phyloP scores from a whole-genome alignment of 192 early-diverging fungal genomes.

The Backusella luteola region DNA sequence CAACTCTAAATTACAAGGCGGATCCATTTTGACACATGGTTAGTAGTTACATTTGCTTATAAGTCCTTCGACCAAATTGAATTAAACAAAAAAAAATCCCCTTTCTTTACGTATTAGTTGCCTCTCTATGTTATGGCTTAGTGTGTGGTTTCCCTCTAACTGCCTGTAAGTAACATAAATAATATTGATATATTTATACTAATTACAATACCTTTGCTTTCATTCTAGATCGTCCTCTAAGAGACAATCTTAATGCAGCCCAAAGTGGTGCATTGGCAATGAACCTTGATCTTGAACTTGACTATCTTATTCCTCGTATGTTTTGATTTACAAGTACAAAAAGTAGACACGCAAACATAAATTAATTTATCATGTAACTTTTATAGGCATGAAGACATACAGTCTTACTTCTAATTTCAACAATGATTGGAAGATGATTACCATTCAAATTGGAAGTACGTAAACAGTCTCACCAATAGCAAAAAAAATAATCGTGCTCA shows the following conservation, averaged over 20 bases:
- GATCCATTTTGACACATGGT: constrained; percentile 38
- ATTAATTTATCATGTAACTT: background rate
- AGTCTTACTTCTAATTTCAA: background rate
- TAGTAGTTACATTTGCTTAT: background rate
- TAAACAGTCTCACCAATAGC: background rate
- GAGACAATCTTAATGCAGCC: constrained; percentile 49
- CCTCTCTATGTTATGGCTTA: background rate
- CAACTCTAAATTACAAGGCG: constrained; percentile 37
- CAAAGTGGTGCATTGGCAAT: constrained; percentile 43
- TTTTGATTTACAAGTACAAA: background rate
- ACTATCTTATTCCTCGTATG: constrained; percentile 36
- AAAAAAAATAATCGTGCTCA: background rate
- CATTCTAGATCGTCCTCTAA: constrained; percentile 18
- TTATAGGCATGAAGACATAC: constrained; percentile 26
- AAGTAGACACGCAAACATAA: background rate
- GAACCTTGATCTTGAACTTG: constrained; percentile 44
- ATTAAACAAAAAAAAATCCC: background rate
- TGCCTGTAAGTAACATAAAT: background rate
- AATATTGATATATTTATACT: background rate
- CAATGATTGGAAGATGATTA: constrained; percentile 27
- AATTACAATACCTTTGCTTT: background rate
- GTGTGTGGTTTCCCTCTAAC: background rate
- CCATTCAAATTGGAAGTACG: constrained; percentile 12
- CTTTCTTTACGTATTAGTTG: background rate
- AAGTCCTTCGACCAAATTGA: background rate